Evolutionary conservation across 2,329 filamentous ascomycete species (phyloP).

Genomic region (Aspergillus carbonarius): DNA sequence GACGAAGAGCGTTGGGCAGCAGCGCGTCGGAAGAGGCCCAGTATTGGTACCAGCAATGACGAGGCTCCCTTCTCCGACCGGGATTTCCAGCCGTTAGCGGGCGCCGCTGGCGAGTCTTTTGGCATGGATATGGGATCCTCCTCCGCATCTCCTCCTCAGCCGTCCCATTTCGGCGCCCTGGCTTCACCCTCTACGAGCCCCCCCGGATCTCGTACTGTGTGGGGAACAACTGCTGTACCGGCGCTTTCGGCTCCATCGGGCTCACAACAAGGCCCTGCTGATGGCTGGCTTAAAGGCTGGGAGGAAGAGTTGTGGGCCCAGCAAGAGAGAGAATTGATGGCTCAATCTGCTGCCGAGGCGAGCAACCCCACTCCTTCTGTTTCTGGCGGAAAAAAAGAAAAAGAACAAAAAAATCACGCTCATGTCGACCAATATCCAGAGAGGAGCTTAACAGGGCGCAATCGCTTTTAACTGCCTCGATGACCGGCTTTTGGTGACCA

Average conservation of each 20-base stretch:
- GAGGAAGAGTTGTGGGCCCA: slow-evolving; percentile 73
- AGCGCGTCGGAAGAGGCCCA: slow-evolving; percentile 61
- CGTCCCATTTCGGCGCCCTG: slow-evolving; percentile 52
- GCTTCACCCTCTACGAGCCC: slow-evolving; percentile 81
- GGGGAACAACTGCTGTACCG: slow-evolving; percentile 76
- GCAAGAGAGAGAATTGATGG: slow-evolving; percentile 51
- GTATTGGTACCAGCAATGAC: slow-evolving; percentile 43
- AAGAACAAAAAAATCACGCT: slow-evolving; percentile 68
- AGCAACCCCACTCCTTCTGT: slow-evolving; percentile 21
- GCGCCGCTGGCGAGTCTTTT: slow-evolving; percentile 30
- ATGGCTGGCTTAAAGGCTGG: slow-evolving; percentile 85
- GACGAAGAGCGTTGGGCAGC: slow-evolving; percentile 67
- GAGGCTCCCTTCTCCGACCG: slow-evolving; percentile 54
- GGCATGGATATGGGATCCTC: slow-evolving; percentile 32
- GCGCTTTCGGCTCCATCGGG: slow-evolving; percentile 57
- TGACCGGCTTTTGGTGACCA: neutral
- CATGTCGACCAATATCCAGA: slow-evolving; percentile 64
- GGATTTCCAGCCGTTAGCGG: slow-evolving; percentile 65
- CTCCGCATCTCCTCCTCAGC: slow-evolving; percentile 44
- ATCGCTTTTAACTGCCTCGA: neutral
- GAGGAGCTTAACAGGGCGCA: slow-evolving; percentile 51
- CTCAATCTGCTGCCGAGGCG: slow-evolving; percentile 44
- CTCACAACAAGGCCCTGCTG: slow-evolving; percentile 44
- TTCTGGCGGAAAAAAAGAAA: slow-evolving; percentile 57
- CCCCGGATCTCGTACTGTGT: slow-evolving; percentile 74